phyloP scores from a whole-genome alignment of 495 filamentous ascomycete species.

The Haplographium delicatum region DNA sequence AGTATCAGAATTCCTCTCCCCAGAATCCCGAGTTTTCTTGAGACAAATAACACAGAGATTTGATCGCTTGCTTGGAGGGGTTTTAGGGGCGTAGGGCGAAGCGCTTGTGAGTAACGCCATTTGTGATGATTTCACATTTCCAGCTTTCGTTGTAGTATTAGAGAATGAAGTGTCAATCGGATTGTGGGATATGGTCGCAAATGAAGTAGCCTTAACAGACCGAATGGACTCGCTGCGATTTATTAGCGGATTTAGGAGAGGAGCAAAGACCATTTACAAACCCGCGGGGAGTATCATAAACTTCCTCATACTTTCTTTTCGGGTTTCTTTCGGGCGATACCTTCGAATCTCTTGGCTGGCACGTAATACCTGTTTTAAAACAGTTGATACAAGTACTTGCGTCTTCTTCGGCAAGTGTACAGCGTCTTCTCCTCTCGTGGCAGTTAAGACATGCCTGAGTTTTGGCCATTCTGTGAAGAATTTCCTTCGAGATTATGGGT shows the following conservation, averaged over 20 bases:
- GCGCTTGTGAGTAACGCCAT: not conserved
- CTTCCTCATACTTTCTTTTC: not conserved
- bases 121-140: not conserved
- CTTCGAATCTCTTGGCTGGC: not conserved
- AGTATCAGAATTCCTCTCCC: not conserved
- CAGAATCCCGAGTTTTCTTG: not conserved
- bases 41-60: not conserved
- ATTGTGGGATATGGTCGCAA: not conserved
- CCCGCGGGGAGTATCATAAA: not conserved
- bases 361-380: not conserved
- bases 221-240: not conserved
- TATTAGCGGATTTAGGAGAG: not conserved
- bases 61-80: not conserved
- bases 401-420: not conserved
- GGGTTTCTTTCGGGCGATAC: not conserved
- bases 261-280: not conserved
- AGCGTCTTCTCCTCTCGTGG: not conserved
- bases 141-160: not conserved
- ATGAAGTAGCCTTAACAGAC: not conserved
- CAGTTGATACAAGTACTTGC: not conserved
- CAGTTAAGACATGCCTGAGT: not conserved
- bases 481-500: not conserved
- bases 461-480: not conserved
- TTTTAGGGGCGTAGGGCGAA: not conserved
- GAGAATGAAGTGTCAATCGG: not conserved